Evolutionary conservation across 2,329 filamentous ascomycete species (phyloP), one percentile per base, ranked within the genome.

Genomic region (Venturia asperata): DNA sequence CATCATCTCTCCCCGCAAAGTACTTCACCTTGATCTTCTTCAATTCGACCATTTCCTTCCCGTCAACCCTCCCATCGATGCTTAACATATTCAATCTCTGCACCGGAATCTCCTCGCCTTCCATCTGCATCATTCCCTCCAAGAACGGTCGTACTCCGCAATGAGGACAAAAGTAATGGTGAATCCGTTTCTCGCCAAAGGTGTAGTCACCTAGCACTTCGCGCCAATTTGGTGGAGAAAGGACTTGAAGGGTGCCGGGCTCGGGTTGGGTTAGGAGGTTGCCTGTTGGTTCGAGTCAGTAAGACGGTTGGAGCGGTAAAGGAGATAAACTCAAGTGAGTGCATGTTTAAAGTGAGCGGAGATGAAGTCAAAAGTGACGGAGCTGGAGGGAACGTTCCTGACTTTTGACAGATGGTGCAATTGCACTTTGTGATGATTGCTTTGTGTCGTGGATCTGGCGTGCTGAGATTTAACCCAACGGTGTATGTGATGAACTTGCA

Each of bases 381-480:
- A n/a, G 13, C 1, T 17, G 9, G 19, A 43, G 34, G 3, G 21
- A 19, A 62, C 39, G 11, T 49, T 15, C 61, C 41, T 55, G 45
- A 43, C 61, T 63, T 63, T 3, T 63, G 61, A 21, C 61, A 63
- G 61, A 63, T 49, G 43, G 61, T 63, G 17, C 61, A 63, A 39
- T 63, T 63, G 24, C 61, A 63, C 43, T 63, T 63, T 37, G 61
- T 47, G 11, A 63, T 63, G 52, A 37, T 37, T 52, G 61, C 61
- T 52, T 52, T 39, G 17, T 49, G 34, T 52, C n/a, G 45, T 47
- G 45, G 41, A 47, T 63, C 61, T 63, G 41, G 42, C 47, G 42
- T 47, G 61, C 34, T 39, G 41, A 47, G 34, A n/a, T 19, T 24
- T n/a, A 49, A n/a, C 0, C 61, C 42, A 39, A 47, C 34, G 5